Conservation (phyloP, 768 basidiomycete genomes). For the Kockovaella imperatae region DNA sequence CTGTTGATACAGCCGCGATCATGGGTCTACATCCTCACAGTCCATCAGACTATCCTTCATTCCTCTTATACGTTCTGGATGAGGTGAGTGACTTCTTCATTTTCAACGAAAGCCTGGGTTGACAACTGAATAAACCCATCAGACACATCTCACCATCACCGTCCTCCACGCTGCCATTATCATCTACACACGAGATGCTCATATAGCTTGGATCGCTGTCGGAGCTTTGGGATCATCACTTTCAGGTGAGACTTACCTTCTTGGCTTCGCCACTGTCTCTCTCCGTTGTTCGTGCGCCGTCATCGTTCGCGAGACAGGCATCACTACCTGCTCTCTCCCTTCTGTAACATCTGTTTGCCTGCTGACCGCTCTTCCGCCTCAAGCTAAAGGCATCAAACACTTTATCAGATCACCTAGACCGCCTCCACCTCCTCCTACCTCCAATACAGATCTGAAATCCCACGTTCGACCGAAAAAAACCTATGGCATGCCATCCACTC, state of each 20-base stretch:
- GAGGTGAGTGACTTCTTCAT: constrained; percentile 18
- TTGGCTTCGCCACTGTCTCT: not conserved
- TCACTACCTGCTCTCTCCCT: too few species aligned
- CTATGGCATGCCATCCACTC: constrained; percentile 50
- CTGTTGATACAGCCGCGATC: too few species aligned
- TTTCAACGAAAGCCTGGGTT: not conserved
- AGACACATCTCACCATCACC: constrained; percentile 45
- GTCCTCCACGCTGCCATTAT: constrained; percentile 37
- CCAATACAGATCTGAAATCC: not conserved
- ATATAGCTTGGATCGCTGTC: constrained; percentile 43
- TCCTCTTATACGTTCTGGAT: constrained; percentile 30
- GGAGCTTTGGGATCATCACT: constrained; percentile 45
- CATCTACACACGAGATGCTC: constrained; percentile 42
- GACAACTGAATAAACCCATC: not conserved
- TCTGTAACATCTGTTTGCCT: too few species aligned
- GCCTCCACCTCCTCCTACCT: constrained; percentile 21
- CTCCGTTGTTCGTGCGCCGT: not conserved
- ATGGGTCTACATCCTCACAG: constrained; percentile 26
- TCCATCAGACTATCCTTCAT: constrained; percentile 30
- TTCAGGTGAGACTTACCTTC: constrained; percentile 30
- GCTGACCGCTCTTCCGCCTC: not conserved
- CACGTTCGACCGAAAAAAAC: constrained; percentile 42
- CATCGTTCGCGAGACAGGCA: not conserved
- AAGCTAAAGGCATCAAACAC: constrained; percentile 46
- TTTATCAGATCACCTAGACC: constrained; percentile 44